Conservation (phyloP, 495 filamentous ascomycete genomes). For the Aspergillus sclerotioniger region DNA sequence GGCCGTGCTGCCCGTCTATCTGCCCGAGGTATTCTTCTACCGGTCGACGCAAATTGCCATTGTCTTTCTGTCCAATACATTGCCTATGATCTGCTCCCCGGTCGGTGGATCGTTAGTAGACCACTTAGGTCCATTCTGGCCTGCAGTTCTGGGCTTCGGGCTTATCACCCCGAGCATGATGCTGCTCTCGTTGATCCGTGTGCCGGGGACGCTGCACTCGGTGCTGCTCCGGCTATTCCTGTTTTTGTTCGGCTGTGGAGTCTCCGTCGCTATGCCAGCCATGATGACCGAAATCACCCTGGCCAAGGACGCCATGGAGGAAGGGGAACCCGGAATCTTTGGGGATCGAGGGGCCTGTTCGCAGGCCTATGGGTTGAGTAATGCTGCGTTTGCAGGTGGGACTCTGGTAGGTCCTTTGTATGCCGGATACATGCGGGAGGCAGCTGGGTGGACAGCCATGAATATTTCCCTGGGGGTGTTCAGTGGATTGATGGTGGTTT, state of each 20-base stretch:
- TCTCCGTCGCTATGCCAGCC: slow-evolving; percentile 3
- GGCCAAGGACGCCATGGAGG: slow-evolving; percentile 3
- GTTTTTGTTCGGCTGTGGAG: background rate
- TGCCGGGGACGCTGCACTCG: background rate
- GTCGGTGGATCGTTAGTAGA: background rate
- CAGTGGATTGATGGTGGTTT: background rate
- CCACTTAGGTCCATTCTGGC: slow-evolving; percentile 1
- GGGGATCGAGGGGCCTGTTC: background rate
- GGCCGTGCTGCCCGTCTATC: too few relatives aligned
- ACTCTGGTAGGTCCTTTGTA: slow-evolving; percentile 7
- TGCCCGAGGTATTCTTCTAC: too few relatives aligned
- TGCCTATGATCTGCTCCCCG: too few relatives aligned
- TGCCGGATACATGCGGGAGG: slow-evolving; percentile 10
- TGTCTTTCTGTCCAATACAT: too few relatives aligned
- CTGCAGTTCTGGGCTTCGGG: background rate
- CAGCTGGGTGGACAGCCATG: slow-evolving; percentile 11
- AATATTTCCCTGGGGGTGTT: background rate
- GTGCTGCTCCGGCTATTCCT: slow-evolving; percentile 4
- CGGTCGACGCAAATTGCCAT: too few relatives aligned
- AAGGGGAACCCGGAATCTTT: background rate
- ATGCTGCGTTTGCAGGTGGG: slow-evolving; percentile 10
- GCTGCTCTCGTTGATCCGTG: background rate
- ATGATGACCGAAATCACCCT: slow-evolving; percentile 10
- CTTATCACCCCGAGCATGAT: slow-evolving; percentile 7
- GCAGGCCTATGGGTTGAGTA: slow-evolving; percentile 7